These are phyloP conservation scores for Areca catechu DNA, from an alignment of 176 grass and related monocot genomes.

Conservation along the genomic window DNA sequence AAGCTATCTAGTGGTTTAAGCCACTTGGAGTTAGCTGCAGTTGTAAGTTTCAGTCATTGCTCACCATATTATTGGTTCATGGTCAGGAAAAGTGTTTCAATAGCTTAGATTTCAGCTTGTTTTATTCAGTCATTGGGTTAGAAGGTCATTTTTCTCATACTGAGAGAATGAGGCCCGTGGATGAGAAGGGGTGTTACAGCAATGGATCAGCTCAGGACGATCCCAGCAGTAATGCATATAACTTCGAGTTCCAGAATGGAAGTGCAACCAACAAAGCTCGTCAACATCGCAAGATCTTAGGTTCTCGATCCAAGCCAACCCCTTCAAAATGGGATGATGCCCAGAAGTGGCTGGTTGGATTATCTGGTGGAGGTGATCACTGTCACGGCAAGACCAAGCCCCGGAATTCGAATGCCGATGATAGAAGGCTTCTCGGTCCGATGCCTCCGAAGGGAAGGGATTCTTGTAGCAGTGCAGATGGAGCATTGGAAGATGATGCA, in stretches of 20 bases:
- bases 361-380: slow-evolving; percentile 30
- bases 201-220: slow-evolving; percentile 4
- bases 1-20: too few relatives aligned
- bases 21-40: too few relatives aligned
- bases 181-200: slow-evolving; percentile 7
- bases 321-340: slow-evolving; percentile 98
- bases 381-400: slow-evolving; percentile 39
- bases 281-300: slow-evolving; percentile 29
- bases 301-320: slow-evolving; percentile 48
- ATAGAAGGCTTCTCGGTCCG: slow-evolving; percentile 51
- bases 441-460: slow-evolving; percentile 67
- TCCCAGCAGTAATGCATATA: not conserved
- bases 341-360: slow-evolving; percentile 83
- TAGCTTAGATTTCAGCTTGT: too few relatives aligned
- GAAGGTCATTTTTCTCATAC: too few relatives aligned
- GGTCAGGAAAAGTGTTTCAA: too few relatives aligned
- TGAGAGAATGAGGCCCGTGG: slow-evolving; percentile 6
- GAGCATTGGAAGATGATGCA: slow-evolving; percentile 47
- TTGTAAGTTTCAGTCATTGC: too few relatives aligned
- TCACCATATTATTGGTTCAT: too few relatives aligned
- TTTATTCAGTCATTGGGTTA: too few relatives aligned
- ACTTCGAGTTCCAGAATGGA: slow-evolving; percentile 17
- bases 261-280: not conserved
- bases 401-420: slow-evolving; percentile 74
- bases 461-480: slow-evolving; percentile 85